Evolutionary conservation across 805 yeast genomes (phyloP).

Genomic region (Maudiozyma saulgeensis): DNA sequence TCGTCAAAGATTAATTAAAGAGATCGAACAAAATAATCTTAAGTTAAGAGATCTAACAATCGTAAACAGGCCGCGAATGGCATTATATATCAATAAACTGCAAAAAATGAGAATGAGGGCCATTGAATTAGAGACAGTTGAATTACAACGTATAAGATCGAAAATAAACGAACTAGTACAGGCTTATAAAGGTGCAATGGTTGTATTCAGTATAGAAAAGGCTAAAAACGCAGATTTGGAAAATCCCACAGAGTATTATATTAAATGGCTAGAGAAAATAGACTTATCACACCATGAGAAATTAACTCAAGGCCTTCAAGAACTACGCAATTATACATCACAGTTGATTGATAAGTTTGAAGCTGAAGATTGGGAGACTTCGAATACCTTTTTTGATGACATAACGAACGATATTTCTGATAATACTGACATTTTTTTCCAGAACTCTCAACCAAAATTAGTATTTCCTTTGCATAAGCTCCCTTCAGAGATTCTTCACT

Average conservation of each 20-base stretch:
- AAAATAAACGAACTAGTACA: conserved; percentile 19
- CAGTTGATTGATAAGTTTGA: neutral
- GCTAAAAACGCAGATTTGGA: conserved; percentile 9
- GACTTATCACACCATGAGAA: conserved; percentile 16
- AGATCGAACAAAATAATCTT: conserved; percentile 18
- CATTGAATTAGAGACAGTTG: conserved; percentile 26
- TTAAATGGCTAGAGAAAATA: conserved; percentile 16
- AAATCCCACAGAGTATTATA: conserved; percentile 21
- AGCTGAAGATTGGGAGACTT: neutral
- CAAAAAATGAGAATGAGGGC: conserved; percentile 27
- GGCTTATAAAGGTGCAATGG: conserved; percentile 21
- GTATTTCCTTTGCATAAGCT: conserved; percentile 27
- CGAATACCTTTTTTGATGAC: neutral
- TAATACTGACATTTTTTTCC: neutral
- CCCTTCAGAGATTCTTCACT: conserved; percentile 50
- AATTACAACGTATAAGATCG: conserved; percentile 19
- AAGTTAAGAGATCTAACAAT: conserved; percentile 13
- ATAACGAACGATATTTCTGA: too few species aligned
- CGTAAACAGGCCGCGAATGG: conserved; percentile 13
- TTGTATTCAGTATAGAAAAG: conserved; percentile 14
- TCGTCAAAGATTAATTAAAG: conserved; percentile 17
- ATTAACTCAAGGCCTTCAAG: conserved; percentile 14
- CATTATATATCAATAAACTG: conserved; percentile 16
- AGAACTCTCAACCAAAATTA: neutral
- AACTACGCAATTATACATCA: conserved; percentile 13